phyloP scores from a whole-genome alignment of 768 basidiomycete genomes.

The Suillus americanus region DNA sequence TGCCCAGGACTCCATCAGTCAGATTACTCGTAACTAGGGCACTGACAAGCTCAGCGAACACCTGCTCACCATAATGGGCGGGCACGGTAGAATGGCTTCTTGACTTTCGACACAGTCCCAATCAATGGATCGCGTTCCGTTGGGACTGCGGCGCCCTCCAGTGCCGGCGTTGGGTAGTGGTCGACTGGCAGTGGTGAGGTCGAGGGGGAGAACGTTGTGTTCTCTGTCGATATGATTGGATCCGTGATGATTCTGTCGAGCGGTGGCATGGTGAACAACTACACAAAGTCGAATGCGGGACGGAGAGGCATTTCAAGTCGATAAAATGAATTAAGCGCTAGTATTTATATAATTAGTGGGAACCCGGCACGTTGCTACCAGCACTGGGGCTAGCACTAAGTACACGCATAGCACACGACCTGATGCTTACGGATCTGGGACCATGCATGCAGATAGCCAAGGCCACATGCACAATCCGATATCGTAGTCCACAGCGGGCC shows the following conservation, averaged over 20 bases:
- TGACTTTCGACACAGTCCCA: slow-evolving; percentile 17
- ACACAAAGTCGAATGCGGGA: slow-evolving; percentile 10
- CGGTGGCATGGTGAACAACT: slow-evolving; percentile 17
- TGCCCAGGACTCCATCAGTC: slow-evolving; percentile 21
- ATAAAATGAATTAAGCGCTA: not conserved
- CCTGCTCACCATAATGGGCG: slow-evolving; percentile 44
- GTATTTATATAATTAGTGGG: slow-evolving; percentile 4
- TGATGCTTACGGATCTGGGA: not conserved
- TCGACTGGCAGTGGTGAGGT: slow-evolving; percentile 19
- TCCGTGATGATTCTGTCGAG: slow-evolving; percentile 33
- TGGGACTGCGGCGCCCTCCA: slow-evolving; percentile 12
- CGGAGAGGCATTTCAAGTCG: not conserved
- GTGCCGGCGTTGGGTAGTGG: slow-evolving; percentile 13
- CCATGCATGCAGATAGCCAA: not conserved
- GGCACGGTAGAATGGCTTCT: slow-evolving; percentile 51
- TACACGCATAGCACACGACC: not conserved
- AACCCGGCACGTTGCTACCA: not conserved
- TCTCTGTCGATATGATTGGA: slow-evolving; percentile 36
- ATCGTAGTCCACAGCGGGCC: not conserved
- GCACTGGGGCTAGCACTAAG: not conserved
- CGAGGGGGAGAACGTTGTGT: slow-evolving; percentile 27
- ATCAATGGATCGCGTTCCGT: slow-evolving; percentile 36
- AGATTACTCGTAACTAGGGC: not conserved
- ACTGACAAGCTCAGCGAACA: not conserved
- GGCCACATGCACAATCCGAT: not conserved